Conservation (phyloP, 805 yeast genomes). For the Saccharomycopsis selenospora region DNA sequence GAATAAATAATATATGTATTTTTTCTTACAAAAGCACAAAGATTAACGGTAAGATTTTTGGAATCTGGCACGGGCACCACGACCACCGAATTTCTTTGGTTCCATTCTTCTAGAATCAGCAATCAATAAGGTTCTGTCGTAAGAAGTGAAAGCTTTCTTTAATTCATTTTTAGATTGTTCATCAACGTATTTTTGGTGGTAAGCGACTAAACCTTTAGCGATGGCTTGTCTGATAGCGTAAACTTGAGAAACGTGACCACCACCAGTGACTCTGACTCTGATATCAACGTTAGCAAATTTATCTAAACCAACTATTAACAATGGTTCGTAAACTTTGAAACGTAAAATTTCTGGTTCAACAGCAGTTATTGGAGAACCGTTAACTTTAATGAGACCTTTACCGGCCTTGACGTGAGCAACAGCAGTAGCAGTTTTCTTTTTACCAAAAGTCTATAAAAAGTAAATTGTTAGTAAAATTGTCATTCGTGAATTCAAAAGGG, state of each 20-base stretch:
- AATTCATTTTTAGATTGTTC: conserved; percentile 99
- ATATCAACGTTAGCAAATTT: conserved; percentile 97
- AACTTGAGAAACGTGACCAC: conserved; percentile 99
- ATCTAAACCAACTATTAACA: conserved; percentile 96
- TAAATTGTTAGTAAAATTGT: no score
- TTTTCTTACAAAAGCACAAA: conserved; percentile 3
- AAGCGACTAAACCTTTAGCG: conserved; percentile 99
- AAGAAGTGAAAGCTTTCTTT: conserved; percentile 94
- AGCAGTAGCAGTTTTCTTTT: conserved; percentile 99
- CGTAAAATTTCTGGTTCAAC: conserved; percentile 99
- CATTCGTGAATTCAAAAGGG: no score
- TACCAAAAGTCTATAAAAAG: conserved; percentile 84
- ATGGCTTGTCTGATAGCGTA: conserved; percentile 99
- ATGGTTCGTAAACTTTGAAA: conserved; percentile 99
- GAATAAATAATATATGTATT: no score
- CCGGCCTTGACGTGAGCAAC: conserved; percentile 99
- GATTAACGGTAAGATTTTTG: conserved; percentile 99
- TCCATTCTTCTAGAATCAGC: conserved; percentile 99
- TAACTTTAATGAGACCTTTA: conserved; percentile 97
- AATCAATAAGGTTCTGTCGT: conserved; percentile 99
- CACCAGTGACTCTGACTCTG: conserved; percentile 99
- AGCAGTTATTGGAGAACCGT: conserved; percentile 98
- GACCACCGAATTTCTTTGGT: conserved; percentile 99
- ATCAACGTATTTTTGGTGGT: conserved; percentile 98
- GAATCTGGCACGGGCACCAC: conserved; percentile 99